Base-by-base conservation (phyloP, 1,284 basidiomycete species). In the Chalciporus piperatoides region DNA sequence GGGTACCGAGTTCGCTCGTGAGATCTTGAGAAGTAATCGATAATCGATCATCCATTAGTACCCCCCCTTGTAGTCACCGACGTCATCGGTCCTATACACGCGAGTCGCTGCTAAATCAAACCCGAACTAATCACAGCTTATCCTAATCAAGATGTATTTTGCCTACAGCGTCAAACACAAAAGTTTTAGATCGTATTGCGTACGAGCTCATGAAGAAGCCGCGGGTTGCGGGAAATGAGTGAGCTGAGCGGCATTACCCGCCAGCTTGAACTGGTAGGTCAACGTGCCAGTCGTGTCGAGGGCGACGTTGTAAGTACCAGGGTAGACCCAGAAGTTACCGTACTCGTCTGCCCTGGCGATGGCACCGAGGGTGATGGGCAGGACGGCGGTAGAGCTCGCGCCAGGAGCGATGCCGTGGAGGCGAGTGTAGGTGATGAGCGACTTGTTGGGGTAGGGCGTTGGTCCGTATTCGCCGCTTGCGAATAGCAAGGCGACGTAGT, bases 401-500 rank as follows among this genome's bases (percentile, higher is more conserved):
- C 73, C 69, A 1, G 73, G 62, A 3, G 59, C 55, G 45, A 80
- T 67, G 14, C 59, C 55, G 49, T 76, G 72, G n/a, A 76, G 59
- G 39, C 78, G 74, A 15, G 70, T 67, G 60, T 80, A 82, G 4
- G 73, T 66, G 6, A 79, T 68, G 39, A 81, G 74, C 54, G 72
- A 63, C 62, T 81, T 80, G 49, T 76, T 75, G 21, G 78, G 78
- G 41, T 70, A 70, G 3, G 79, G 79, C 17, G 71, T 60, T 2
- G 78, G 77, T 2, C 79, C 79, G 23, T 69, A 73, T 23, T 68
- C 68, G 25, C 75, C 72, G 48, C 69, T 75, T 50, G 74, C 61
- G 62, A 81, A 81, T 8, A 80, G 64, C 40, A 81, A 69, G n/a
- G 76, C 72, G 32, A 78, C 77, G 55, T 78, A 81, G 63, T 82